Conservation (phyloP, 202 grass and related monocot genomes). For the Saccharum hybrid region DNA sequence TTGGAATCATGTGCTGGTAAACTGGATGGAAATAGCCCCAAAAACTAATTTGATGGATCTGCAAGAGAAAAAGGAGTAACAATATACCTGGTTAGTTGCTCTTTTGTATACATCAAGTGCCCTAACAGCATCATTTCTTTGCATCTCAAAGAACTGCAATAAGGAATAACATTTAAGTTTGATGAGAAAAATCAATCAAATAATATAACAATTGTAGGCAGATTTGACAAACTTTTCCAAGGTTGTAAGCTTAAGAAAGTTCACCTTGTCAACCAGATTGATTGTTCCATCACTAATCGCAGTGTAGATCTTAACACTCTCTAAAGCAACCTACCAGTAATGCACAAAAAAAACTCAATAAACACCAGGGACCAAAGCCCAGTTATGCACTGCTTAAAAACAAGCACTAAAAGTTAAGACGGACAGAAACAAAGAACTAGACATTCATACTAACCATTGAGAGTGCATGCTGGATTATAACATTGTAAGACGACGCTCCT, state of each 20-base stretch:
- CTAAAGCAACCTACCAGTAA: conserved; percentile 78
- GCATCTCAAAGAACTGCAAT: conserved; percentile 97
- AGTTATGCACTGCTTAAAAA: conserved; percentile 40
- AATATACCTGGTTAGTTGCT: conserved; percentile 87
- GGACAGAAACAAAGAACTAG: background rate
- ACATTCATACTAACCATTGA: conserved; percentile 69
- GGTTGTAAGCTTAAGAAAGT: conserved; percentile 29
- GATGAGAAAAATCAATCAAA: conserved; percentile 34
- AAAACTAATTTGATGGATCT: conserved; percentile 6
- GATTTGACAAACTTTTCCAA: conserved; percentile 23
- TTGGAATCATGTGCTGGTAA: conserved; percentile 12
- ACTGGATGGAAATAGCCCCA: conserved; percentile 4
- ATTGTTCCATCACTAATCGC: conserved; percentile 91
- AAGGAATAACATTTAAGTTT: conserved; percentile 40
- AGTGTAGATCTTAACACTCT: conserved; percentile 96
- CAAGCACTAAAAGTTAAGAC: background rate
- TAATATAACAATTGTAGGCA: conserved; percentile 7
- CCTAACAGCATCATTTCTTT: conserved; percentile 87
- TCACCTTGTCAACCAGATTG: conserved; percentile 99
- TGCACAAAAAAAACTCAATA: conserved; percentile 44
- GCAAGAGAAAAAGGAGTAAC: background rate
- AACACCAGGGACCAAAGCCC: conserved; percentile 32
- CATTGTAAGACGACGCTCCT: conserved; percentile 83
- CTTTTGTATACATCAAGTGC: conserved; percentile 98
- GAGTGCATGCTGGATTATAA: conserved; percentile 95